These are phyloP conservation scores for Papiliotrema fonsecae DNA, from an alignment of 1,284 basidiomycete genomes.

Conservation along the genomic window DNA sequence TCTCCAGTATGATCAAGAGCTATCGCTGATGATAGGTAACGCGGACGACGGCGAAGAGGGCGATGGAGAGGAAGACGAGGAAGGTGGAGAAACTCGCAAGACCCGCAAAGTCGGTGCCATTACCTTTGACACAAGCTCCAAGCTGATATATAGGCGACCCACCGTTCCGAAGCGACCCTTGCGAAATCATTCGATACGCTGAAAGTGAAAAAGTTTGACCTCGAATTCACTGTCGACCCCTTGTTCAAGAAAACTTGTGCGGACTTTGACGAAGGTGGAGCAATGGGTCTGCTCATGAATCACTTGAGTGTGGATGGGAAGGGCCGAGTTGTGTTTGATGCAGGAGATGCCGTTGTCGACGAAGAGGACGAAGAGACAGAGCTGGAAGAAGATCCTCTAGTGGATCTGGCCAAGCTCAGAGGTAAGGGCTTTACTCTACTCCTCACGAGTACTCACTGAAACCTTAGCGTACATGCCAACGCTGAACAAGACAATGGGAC, in stretches of 20 bases:
- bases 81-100: slow-evolving; percentile 37
- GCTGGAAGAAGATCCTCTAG: slow-evolving; percentile 45
- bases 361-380: slow-evolving; percentile 71
- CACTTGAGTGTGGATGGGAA: slow-evolving; percentile 79
- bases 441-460: not conserved
- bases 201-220: slow-evolving; percentile 84
- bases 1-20: not conserved
- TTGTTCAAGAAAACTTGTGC: slow-evolving; percentile 96
- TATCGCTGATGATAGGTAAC: slow-evolving; percentile 5
- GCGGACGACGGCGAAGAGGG: slow-evolving; percentile 41
- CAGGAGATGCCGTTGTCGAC: slow-evolving; percentile 74
- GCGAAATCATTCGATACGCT: slow-evolving; percentile 77
- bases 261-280: slow-evolving; percentile 98
- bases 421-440: too few species aligned
- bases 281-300: slow-evolving; percentile 89
- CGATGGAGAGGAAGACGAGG: slow-evolving; percentile 54
- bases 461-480: slow-evolving; percentile 63
- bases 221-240: slow-evolving; percentile 94
- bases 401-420: slow-evolving; percentile 59
- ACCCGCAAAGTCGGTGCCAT: slow-evolving; percentile 29
- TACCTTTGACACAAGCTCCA: not conserved
- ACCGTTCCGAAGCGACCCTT: slow-evolving; percentile 71
- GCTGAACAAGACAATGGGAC: slow-evolving; percentile 59
- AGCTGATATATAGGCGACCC: slow-evolving; percentile 36
- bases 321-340: slow-evolving; percentile 91